phyloP scores from a whole-genome alignment of 306 rosid genomes.

The Vicia villosa region DNA sequence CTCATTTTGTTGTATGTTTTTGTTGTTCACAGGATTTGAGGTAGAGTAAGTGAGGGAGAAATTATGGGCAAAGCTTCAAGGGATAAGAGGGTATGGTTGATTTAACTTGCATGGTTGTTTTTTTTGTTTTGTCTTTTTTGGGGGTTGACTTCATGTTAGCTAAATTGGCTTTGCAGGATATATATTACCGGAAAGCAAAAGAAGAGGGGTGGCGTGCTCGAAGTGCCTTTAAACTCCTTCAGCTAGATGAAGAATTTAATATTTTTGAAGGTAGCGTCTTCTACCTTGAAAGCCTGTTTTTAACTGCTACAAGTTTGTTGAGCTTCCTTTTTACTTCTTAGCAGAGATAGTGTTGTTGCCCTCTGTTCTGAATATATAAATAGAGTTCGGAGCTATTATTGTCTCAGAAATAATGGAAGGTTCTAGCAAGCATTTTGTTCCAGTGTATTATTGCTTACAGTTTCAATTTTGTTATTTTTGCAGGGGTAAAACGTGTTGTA shows the following conservation, averaged over 20 bases:
- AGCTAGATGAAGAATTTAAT: slow-evolving; percentile 93
- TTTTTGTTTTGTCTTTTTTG: not conserved
- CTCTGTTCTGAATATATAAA: slow-evolving; percentile 11
- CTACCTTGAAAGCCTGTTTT: not conserved
- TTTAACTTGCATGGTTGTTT: not conserved
- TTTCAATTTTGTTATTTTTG: slow-evolving; percentile 13
- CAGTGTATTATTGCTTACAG: not conserved
- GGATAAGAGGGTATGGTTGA: slow-evolving; percentile 73
- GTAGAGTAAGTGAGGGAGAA: not conserved
- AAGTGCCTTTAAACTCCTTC: slow-evolving; percentile 97
- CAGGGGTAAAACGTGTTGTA: slow-evolving; percentile 94
- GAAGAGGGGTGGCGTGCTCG: slow-evolving; percentile 99
- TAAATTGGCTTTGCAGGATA: slow-evolving; percentile 60
- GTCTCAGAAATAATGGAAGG: not conserved
- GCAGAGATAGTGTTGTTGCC: too few species aligned
- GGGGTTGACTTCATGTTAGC: slow-evolving; percentile 10
- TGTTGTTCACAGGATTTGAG: slow-evolving; percentile 13
- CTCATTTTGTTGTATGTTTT: slow-evolving; percentile 12
- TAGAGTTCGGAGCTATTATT: not conserved
- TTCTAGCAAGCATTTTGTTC: slow-evolving; percentile 21
- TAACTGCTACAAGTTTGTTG: too few species aligned
- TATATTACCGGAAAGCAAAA: slow-evolving; percentile 94
- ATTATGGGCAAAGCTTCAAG: slow-evolving; percentile 96
- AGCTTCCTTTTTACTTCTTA: not conserved
- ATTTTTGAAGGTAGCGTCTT: slow-evolving; percentile 63